Percentiles rank a stretch among this genome's conserved stretches.
Conservation (phyloP, 306 rosid species). For the Acacia confusa region DNA sequence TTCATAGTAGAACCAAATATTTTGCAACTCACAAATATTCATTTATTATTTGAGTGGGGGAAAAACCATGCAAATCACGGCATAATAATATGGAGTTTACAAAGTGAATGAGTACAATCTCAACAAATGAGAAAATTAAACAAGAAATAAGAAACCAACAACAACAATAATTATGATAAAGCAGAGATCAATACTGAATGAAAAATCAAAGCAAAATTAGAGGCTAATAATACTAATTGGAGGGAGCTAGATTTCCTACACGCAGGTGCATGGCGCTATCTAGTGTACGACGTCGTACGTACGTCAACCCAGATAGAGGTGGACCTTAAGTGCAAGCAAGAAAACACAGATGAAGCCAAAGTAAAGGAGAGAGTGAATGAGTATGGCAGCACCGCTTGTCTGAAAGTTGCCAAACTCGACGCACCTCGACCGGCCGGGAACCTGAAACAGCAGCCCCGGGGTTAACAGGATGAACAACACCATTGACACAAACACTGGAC, state of each 20-base stretch:
- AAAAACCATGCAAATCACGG: background rate
- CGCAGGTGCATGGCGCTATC: background rate
- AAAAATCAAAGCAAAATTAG: background rate
- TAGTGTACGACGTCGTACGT: background rate
- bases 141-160: background rate
- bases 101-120: background rate
- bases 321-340: slow-evolving; percentile 68
- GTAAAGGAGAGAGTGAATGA: slow-evolving; percentile 80
- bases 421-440: slow-evolving; percentile 69
- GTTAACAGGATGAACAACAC: slow-evolving; percentile 69
- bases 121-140: background rate
- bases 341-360: slow-evolving; percentile 70
- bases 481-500: slow-evolving; percentile 75
- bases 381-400: slow-evolving; percentile 76
- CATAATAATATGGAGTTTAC: background rate
- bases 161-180: background rate
- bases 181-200: background rate
- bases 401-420: slow-evolving; percentile 83
- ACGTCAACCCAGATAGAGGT: slow-evolving; percentile 54
- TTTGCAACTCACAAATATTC: background rate
- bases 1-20: too few species aligned
- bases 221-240: background rate
- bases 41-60: background rate
- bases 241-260: background rate
- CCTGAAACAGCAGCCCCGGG: slow-evolving; percentile 77